Base-by-base conservation (phyloP, 148 eudicot species). In the Cornus florida region DNA sequence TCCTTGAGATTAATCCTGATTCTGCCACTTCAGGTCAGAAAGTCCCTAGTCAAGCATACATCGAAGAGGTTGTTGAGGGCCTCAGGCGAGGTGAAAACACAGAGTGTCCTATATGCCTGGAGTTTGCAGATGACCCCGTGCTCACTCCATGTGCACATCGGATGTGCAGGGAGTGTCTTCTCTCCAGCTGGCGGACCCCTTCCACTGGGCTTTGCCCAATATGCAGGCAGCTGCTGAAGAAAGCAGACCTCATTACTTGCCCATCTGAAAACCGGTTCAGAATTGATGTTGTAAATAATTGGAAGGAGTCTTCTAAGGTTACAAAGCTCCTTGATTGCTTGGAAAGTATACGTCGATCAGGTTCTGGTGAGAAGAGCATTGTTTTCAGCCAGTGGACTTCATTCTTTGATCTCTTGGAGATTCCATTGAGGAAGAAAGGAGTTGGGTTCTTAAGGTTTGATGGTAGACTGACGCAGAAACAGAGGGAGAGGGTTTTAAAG, bases 361-460 rank as follows among this genome's bases (percentile, higher is more conserved):
- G 84, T 3, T 77, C 77, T 69, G 92, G 89, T 10, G 91, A 85
- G 48, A 91, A 91, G 83, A 91, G 91, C 86, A 88, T 91, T 22
- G 83, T 91, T 13, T 91, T 91, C 67, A 91, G 94, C 83, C 94
- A 91, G 82, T 91, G 94, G 94, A 91, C 94, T 70, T 88, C 94
- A 3, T 91, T 91, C 64, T 56, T 91, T 73, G 92, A 91, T 76
- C 86, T 91, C 35, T 76, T 89, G 76, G 92, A 91, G 83, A 89
- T 91, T 57, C 91, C 94, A n/a, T 39, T 91, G 28, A 86, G 73
- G 78, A 82, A 82, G 60, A 91, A 72, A 59, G 73, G 70, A 31
- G 77, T 91, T 39, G 85, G 82, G 67, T 91, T 82, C 78, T 80
- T 91, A 77, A 86, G 94, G 77, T 89, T 89, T 81, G 94, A 91